Conservation (phyloP, 768 basidiomycete species). For the Neoboletus subvelutipes region DNA sequence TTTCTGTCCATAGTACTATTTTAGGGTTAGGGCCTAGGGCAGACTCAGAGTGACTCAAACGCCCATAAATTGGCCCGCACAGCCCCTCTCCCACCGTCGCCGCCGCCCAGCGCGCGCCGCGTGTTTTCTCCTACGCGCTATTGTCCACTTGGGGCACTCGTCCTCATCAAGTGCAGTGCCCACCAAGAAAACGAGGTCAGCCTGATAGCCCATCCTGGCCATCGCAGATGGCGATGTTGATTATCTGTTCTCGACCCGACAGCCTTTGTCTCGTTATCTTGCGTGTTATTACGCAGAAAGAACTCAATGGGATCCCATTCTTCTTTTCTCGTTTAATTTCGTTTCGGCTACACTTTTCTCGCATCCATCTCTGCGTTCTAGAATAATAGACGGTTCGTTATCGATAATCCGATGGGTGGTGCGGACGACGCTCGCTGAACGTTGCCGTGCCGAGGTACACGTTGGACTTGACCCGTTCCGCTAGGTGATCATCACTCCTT, state of each 20-base stretch:
- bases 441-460: not conserved
- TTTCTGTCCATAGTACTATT: constrained; percentile 2
- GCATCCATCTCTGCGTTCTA: not conserved
- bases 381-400: constrained; percentile 12
- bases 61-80: constrained; percentile 1
- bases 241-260: not conserved
- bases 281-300: constrained; percentile 8
- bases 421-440: not conserved
- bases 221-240: not conserved
- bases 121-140: constrained; percentile 18
- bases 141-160: not conserved
- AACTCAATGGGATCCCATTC: not conserved
- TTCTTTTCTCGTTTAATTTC: constrained; percentile 4
- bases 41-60: not conserved
- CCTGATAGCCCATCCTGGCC: not conserved
- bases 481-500: constrained; percentile 2
- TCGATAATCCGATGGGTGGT: constrained; percentile 16
- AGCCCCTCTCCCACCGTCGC: constrained; percentile 17
- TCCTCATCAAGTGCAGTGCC: not conserved
- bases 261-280: not conserved
- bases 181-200: not conserved
- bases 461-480: constrained; percentile 1
- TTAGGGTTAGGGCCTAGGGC: constrained; percentile 35
- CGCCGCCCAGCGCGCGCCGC: constrained; percentile 17
- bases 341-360: constrained; percentile 6